These are phyloP conservation scores for Thelephora aurantiotincta DNA, from an alignment of 768 basidiomycete genomes.

Conservation along the genomic window DNA sequence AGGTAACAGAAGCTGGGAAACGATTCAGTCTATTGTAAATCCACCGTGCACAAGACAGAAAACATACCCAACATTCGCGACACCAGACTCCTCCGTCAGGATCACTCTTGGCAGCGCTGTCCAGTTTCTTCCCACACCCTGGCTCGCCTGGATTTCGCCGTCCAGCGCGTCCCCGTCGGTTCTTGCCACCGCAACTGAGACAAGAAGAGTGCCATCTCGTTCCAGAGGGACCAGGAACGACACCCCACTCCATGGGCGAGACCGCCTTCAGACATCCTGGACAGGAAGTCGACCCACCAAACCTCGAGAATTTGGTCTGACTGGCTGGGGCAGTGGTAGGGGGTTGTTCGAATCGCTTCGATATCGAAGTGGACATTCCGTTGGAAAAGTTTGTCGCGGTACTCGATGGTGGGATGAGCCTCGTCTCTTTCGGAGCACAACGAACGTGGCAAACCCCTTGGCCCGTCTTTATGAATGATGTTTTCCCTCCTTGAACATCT, in stretches of 20 bases:
- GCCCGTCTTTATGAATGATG: conserved; percentile 54
- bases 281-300: conserved; percentile 47
- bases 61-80: conserved; percentile 58
- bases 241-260: conserved; percentile 74
- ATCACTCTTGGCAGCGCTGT: conserved; percentile 70
- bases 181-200: conserved; percentile 69
- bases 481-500: conserved; percentile 44
- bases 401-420: conserved; percentile 17
- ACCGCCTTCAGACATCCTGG: conserved; percentile 65
- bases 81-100: conserved; percentile 66
- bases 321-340: conserved; percentile 23
- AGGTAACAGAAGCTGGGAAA: conserved; percentile 41
- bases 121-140: conserved; percentile 73
- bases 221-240: conserved; percentile 74
- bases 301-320: conserved; percentile 25
- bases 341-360: conserved; percentile 27
- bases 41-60: not conserved
- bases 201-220: conserved; percentile 70
- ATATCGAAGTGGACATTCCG: conserved; percentile 13
- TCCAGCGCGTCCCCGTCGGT: conserved; percentile 23
- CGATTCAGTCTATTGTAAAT: conserved; percentile 1
- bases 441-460: conserved; percentile 57
- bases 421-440: conserved; percentile 33
- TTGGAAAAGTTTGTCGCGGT: conserved; percentile 7
- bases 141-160: conserved; percentile 44